phyloP scores from a whole-genome alignment of 2,329 filamentous ascomycete genomes.

The Beauveria rudraprayagi region DNA sequence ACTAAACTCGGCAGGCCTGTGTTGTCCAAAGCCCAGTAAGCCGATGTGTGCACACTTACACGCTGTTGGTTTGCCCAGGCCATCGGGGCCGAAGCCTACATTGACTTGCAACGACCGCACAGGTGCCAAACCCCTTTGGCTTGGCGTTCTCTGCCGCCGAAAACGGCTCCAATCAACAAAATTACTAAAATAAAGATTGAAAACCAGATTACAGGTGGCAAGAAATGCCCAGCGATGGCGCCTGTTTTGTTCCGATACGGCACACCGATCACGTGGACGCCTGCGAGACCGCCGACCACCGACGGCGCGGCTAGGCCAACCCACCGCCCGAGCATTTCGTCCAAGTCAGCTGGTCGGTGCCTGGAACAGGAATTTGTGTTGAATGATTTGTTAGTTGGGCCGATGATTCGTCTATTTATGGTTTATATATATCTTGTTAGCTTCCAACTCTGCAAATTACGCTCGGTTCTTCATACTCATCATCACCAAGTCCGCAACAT shows the following conservation, averaged over 20 bases:
- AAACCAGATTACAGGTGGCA: background rate
- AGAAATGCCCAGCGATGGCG: background rate
- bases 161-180: too few relatives aligned
- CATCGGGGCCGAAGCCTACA: too few relatives aligned
- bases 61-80: too few relatives aligned
- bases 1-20: too few relatives aligned
- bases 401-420: too few relatives aligned
- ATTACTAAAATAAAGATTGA: too few relatives aligned
- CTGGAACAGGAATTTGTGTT: background rate
- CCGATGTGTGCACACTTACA: too few relatives aligned
- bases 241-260: background rate
- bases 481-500: background rate
- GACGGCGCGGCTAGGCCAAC: conserved; percentile 6
- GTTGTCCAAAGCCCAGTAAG: too few relatives aligned
- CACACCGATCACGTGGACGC: conserved; percentile 11
- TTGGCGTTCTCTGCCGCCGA: too few relatives aligned
- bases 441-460: background rate
- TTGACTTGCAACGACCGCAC: too few relatives aligned
- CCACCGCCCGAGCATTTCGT: conserved; percentile 6
- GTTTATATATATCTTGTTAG: conserved; percentile 3
- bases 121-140: too few relatives aligned
- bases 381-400: background rate
- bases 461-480: background rate
- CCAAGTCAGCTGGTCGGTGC: conserved; percentile 9
- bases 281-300: conserved; percentile 1